Percentiles rank a stretch among this genome's conserved stretches.
phyloP scores from a whole-genome alignment of 164 flowering plant species.

The Aristolochia contorta region DNA sequence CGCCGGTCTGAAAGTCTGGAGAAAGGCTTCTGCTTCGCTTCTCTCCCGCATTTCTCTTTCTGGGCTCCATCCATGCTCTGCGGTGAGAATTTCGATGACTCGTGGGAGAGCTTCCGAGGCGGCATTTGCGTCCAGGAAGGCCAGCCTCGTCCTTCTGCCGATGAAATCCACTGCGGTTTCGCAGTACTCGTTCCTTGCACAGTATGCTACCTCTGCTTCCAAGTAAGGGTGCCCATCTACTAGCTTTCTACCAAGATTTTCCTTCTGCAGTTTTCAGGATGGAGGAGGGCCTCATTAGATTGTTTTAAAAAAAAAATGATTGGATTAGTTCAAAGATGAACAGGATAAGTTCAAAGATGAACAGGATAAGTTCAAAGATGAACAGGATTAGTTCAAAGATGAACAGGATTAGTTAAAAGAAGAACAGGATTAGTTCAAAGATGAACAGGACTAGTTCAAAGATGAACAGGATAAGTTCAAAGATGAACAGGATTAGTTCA shows the following conservation, averaged over 20 bases:
- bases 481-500: too few species aligned
- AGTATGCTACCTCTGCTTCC: constrained; percentile 24
- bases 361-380: too few species aligned
- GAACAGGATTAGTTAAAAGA: too few species aligned
- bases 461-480: too few species aligned
- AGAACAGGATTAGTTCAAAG: too few species aligned
- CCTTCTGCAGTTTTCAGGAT: constrained; percentile 9
- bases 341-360: too few species aligned
- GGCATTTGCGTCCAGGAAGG: constrained; percentile 15
- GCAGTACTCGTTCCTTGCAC: constrained; percentile 24
- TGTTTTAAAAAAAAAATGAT: too few species aligned
- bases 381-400: too few species aligned
- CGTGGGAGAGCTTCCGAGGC: constrained; percentile 12
- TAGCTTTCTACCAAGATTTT: constrained; percentile 18
- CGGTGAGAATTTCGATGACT: constrained; percentile 12
- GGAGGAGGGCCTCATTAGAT: too few species aligned
- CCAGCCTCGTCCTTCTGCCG: constrained; percentile 20
- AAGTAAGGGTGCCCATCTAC: constrained; percentile 19
- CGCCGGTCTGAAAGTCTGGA: constrained; percentile 9
- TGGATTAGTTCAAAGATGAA: too few species aligned
- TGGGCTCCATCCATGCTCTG: constrained; percentile 10
- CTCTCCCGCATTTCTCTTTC: constrained; percentile 3
- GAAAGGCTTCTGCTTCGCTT: constrained; percentile 7
- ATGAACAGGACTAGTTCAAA: too few species aligned
- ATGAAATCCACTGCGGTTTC: constrained; percentile 24